A percentile compares a stretch with the other conserved stretches of the same genome.
These are phyloP conservation scores for Cymbopogon citratus DNA, from an alignment of 176 grass and related monocot genomes.

Conservation along the genomic window DNA sequence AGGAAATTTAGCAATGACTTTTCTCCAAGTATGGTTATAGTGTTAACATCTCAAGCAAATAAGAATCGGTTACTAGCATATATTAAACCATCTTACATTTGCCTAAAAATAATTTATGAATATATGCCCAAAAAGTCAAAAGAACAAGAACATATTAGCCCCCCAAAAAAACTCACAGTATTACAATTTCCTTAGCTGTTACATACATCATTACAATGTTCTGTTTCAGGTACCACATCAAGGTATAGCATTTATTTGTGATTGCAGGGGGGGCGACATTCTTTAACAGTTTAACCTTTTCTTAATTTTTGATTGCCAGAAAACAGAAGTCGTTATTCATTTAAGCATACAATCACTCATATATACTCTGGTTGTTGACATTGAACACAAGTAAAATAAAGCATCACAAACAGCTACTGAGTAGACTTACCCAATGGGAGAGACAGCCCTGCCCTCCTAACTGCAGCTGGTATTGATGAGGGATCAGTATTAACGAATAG, in stretches of 20 bases:
- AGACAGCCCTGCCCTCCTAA: conserved; percentile 64
- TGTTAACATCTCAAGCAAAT: neutral
- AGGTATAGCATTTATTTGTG: neutral
- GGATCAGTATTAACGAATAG: conserved; percentile 80
- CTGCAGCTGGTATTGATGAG: conserved; percentile 74
- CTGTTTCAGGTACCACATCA: neutral
- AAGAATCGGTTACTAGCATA: neutral
- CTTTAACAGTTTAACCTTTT: neutral
- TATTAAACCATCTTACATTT: neutral
- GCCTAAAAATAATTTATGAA: neutral
- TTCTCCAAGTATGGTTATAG: neutral
- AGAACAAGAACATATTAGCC: neutral
- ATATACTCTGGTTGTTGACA: neutral
- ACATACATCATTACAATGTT: neutral
- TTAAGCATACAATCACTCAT: neutral
- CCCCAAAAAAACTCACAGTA: neutral
- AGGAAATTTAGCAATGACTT: conserved; percentile 1
- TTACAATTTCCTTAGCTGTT: neutral
- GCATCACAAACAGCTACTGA: conserved; percentile 6
- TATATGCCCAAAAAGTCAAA: neutral
- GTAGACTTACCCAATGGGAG: conserved; percentile 68
- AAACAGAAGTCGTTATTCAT: neutral
- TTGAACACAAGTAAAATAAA: neutral
- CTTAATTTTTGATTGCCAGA: neutral
- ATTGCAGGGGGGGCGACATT: neutral